Conservation (phyloP, 108 stramenopile species). For the Epipyxis sp. region DNA sequence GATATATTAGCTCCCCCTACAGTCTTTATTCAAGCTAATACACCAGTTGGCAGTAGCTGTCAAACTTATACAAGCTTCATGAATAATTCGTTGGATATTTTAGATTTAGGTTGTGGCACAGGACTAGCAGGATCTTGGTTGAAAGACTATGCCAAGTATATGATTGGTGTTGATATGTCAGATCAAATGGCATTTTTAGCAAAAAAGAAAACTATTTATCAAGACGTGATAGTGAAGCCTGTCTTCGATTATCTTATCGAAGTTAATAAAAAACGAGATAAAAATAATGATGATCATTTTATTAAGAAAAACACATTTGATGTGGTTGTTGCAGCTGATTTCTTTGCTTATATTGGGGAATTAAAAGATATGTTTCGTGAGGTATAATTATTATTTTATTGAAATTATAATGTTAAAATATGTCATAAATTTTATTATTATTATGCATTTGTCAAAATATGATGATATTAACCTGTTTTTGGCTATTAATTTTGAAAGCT, state of each 20-base stretch:
- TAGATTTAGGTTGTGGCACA: not conserved
- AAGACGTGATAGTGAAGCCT: not conserved
- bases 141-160: not conserved
- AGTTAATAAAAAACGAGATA: too few species aligned
- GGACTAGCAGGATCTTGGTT: not conserved
- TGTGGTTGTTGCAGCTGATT: not conserved
- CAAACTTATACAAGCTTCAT: not conserved
- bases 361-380: not conserved
- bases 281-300: too few species aligned
- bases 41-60: not conserved
- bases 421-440: too few species aligned
- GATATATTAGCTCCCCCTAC: too few species aligned
- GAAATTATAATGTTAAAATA: too few species aligned
- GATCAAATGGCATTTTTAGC: not conserved
- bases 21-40: not conserved
- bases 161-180: not conserved
- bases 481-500: too few species aligned
- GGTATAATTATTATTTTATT: too few species aligned
- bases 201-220: not conserved
- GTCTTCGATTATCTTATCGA: not conserved
- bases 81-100: not conserved
- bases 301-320: too few species aligned
- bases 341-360: not conserved
- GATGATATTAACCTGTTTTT: too few species aligned
- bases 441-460: too few species aligned